Evolutionary conservation across 225 moss, liverwort and hornwort species (phyloP).

Genomic region (Pseudoscleropodium purum): DNA sequence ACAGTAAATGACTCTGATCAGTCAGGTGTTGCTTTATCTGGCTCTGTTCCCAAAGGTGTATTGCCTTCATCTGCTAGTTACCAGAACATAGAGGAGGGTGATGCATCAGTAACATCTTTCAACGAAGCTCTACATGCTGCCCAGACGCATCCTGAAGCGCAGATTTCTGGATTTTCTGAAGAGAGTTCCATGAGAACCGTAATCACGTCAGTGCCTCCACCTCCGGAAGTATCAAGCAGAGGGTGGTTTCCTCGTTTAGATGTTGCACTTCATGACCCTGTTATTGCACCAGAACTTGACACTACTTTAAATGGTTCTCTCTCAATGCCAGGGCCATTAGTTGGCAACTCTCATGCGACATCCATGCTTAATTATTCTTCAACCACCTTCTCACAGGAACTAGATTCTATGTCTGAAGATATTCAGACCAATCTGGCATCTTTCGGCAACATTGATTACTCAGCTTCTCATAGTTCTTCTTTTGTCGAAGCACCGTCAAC

Average conservation of each 20-base stretch:
- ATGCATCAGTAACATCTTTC: neutral
- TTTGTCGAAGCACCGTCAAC: neutral
- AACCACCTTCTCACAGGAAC: neutral
- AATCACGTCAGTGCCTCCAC: neutral
- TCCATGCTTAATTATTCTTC: neutral
- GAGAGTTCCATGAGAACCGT: neutral
- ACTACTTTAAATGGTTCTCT: neutral
- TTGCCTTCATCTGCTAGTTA: neutral
- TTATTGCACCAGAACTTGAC: neutral
- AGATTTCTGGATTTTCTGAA: slow-evolving; percentile 1
- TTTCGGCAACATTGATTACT: neutral
- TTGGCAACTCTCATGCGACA: neutral
- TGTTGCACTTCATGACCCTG: slow-evolving; percentile 1
- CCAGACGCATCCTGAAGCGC: slow-evolving; percentile 1
- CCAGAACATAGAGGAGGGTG: slow-evolving; percentile 4
- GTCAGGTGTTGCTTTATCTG: neutral
- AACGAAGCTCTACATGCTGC: neutral
- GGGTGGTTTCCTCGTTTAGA: slow-evolving; percentile 5
- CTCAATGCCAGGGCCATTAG: slow-evolving; percentile 1
- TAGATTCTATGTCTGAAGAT: neutral
- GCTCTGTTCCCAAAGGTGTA: neutral
- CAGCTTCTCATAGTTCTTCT: neutral
- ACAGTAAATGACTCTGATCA: neutral
- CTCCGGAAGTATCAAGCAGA: slow-evolving; percentile 7
- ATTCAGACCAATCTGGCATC: neutral